Conservation (phyloP, 805 yeast species). For the Lipomyces spencermartinsiae region DNA sequence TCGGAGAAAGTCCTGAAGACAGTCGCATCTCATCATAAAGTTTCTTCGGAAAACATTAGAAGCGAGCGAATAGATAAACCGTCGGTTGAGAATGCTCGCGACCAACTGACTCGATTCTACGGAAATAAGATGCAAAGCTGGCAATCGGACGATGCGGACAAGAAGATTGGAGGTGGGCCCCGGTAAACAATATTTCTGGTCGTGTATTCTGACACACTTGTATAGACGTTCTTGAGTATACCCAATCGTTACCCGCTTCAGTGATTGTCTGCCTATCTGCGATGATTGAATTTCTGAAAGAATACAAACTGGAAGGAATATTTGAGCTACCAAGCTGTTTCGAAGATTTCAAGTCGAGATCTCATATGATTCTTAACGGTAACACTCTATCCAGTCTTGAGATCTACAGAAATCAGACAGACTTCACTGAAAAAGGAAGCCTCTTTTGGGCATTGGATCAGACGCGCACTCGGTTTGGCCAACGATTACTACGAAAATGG, state of each 20-base stretch:
- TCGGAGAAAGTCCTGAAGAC: constrained; percentile 42
- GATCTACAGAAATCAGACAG: constrained; percentile 70
- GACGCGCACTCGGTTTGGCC: constrained; percentile 80
- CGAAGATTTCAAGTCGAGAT: constrained; percentile 55
- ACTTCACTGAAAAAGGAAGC: constrained; percentile 65
- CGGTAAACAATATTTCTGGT: not conserved
- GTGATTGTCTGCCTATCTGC: constrained; percentile 53
- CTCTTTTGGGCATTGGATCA: constrained; percentile 81
- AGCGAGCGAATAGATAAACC: constrained; percentile 31
- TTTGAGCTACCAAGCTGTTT: constrained; percentile 61
- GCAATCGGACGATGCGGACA: constrained; percentile 19
- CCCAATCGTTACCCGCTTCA: constrained; percentile 35
- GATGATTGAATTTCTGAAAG: constrained; percentile 61
- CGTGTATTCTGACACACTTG: not conserved
- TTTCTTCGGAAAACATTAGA: constrained; percentile 21
- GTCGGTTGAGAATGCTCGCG: constrained; percentile 23
- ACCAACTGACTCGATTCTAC: constrained; percentile 16
- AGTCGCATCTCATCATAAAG: constrained; percentile 12
- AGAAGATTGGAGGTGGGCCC: constrained; percentile 2
- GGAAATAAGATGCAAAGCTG: constrained; percentile 17
- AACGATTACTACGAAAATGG: constrained; percentile 73
- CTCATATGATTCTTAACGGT: constrained; percentile 63
- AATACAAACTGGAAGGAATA: constrained; percentile 65
- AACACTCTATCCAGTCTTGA: constrained; percentile 76
- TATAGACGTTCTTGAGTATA: constrained; percentile 39